A percentile compares a stretch with the other conserved stretches of the same genome.
These are phyloP conservation scores for Hypoxylon subgilvum DNA, from an alignment of 495 filamentous ascomycete genomes.

Conservation along the genomic window DNA sequence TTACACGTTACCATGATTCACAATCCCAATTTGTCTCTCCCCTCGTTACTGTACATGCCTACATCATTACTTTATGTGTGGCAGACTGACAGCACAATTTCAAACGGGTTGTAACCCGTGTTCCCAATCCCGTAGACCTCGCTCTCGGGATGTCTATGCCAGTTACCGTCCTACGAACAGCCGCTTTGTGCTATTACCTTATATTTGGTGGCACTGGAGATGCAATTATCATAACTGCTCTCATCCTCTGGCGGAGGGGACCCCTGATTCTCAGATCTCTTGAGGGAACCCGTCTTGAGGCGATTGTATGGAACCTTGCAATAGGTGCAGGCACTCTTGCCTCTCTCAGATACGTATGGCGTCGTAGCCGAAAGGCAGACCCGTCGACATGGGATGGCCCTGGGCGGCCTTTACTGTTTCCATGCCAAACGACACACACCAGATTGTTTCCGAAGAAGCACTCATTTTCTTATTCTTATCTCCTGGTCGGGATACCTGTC, in stretches of 20 bases:
- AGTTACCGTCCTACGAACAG: conserved; percentile 13
- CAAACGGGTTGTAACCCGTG: no score
- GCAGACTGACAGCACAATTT: no score
- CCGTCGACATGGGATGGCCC: conserved; percentile 18
- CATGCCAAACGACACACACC: conserved; percentile 65
- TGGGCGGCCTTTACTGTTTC: conserved; percentile 58
- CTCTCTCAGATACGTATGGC: conserved; percentile 8
- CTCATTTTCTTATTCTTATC: conserved; percentile 69
- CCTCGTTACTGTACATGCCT: no score
- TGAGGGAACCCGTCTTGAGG: background rate
- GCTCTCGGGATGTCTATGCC: conserved; percentile 7
- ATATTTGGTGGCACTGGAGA: conserved; percentile 19
- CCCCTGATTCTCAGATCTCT: background rate
- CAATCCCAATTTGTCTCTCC: no score
- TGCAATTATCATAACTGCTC: conserved; percentile 9
- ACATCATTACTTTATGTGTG: no score
- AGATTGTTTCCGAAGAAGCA: conserved; percentile 68
- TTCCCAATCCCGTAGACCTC: background rate
- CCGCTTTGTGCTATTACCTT: conserved; percentile 19
- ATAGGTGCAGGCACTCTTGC: background rate
- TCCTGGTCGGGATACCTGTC: conserved; percentile 70
- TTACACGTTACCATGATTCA: background rate
- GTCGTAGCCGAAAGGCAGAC: conserved; percentile 4
- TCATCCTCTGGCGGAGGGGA: conserved; percentile 8
- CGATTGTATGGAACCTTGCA: background rate